phyloP scores from a whole-genome alignment of 169 alveolate genomes.

The Plasmodium yoelii region DNA sequence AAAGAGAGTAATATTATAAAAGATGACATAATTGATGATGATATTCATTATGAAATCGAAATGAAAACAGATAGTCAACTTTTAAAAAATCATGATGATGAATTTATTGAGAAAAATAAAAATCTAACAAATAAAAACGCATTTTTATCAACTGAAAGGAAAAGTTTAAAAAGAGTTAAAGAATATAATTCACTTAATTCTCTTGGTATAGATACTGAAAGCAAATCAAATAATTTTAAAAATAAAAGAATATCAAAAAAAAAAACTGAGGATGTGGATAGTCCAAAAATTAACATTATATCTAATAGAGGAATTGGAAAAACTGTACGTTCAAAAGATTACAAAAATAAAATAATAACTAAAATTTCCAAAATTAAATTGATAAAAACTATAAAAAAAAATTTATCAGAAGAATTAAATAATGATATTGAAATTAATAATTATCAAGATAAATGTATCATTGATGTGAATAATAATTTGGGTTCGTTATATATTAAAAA shows the following conservation, averaged over 20 bases:
- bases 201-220: conserved; percentile 16
- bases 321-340: conserved; percentile 17
- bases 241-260: conserved; percentile 40
- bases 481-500: conserved; percentile 25
- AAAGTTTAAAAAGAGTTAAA: conserved; percentile 12
- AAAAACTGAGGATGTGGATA: conserved; percentile 21
- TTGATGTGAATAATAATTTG: conserved; percentile 28
- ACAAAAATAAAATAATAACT: conserved; percentile 26
- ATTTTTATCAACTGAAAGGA: not conserved
- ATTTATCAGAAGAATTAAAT: conserved; percentile 20
- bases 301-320: conserved; percentile 61
- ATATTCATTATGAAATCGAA: too few relatives aligned
- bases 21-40: not conserved
- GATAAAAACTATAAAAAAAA: conserved; percentile 11
- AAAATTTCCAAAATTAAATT: conserved; percentile 32
- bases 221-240: conserved; percentile 24
- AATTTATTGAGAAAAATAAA: not conserved
- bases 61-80: too few relatives aligned
- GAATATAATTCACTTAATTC: conserved; percentile 4
- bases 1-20: not conserved
- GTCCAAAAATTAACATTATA: conserved; percentile 26
- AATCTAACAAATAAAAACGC: not conserved
- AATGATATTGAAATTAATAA: conserved; percentile 30
- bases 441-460: conserved; percentile 11
- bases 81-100: too few relatives aligned